These are phyloP conservation scores for Delonix regia DNA, from an alignment of 306 rosid genomes.

Conservation along the genomic window DNA sequence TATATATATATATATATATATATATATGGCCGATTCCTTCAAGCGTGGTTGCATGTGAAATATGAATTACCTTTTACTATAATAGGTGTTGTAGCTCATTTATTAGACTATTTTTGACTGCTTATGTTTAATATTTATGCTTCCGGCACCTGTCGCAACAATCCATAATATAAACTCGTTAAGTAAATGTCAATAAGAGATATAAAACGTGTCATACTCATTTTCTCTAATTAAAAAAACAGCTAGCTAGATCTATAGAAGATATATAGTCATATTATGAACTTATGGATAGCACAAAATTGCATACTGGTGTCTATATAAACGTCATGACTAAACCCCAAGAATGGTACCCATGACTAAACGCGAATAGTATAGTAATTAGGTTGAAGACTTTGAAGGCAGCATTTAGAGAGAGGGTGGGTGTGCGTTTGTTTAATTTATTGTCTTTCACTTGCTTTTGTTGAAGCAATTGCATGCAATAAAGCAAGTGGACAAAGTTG, in stretches of 20 bases:
- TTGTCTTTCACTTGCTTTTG: slow-evolving; percentile 14
- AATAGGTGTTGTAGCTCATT: too few relatives aligned
- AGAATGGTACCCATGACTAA: slow-evolving; percentile 1
- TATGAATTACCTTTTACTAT: too few relatives aligned
- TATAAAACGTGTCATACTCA: background rate
- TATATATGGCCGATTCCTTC: background rate
- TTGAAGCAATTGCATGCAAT: slow-evolving; percentile 6
- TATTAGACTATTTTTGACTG: too few relatives aligned
- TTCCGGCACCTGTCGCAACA: too few relatives aligned
- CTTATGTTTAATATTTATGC: too few relatives aligned
- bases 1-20: too few relatives aligned
- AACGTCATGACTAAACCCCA: slow-evolving; percentile 3
- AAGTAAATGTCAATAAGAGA: background rate
- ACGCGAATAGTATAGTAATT: background rate
- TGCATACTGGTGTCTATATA: background rate
- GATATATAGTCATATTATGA: background rate
- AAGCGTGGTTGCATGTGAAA: background rate
- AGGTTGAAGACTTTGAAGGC: background rate
- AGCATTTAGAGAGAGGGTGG: background rate
- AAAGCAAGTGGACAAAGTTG: slow-evolving; percentile 27
- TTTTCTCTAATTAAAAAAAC: background rate
- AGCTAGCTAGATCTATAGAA: background rate
- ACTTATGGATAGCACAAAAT: background rate
- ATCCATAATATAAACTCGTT: too few relatives aligned
- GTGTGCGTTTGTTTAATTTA: slow-evolving; percentile 7